phyloP scores from a whole-genome alignment of 225 moss, liverwort and hornwort genomes.

The Anthoceros angustus region DNA sequence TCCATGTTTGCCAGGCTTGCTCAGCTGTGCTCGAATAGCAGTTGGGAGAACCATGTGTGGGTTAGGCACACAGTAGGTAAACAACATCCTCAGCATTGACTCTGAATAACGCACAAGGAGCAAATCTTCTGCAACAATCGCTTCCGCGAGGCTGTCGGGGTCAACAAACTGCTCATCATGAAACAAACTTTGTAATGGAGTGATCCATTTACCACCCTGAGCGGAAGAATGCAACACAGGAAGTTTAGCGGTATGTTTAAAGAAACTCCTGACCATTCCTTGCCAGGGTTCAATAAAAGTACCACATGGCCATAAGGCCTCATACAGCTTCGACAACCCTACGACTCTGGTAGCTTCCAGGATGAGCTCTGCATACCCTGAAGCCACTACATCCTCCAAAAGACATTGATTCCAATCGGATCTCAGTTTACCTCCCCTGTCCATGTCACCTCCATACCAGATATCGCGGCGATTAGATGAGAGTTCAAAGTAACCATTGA shows the following conservation, averaged over 20 bases:
- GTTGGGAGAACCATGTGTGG: slow-evolving; percentile 52
- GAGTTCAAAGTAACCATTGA: slow-evolving; percentile 85
- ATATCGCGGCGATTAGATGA: slow-evolving; percentile 88
- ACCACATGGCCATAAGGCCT: slow-evolving; percentile 60
- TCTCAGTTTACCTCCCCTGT: slow-evolving; percentile 66
- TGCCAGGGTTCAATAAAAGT: slow-evolving; percentile 64
- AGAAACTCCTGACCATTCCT: slow-evolving; percentile 61
- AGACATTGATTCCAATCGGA: slow-evolving; percentile 77
- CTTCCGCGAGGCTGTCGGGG: slow-evolving; percentile 45
- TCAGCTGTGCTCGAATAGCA: slow-evolving; percentile 46
- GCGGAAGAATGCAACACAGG: slow-evolving; percentile 43
- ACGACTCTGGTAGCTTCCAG: slow-evolving; percentile 54
- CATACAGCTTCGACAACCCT: slow-evolving; percentile 37
- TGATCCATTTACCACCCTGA: slow-evolving; percentile 52
- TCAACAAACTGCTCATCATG: slow-evolving; percentile 71
- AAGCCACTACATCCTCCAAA: slow-evolving; percentile 71
- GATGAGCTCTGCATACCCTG: slow-evolving; percentile 39
- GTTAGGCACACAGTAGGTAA: slow-evolving; percentile 34
- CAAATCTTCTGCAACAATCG: slow-evolving; percentile 48
- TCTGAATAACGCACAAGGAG: slow-evolving; percentile 40
- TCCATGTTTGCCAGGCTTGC: slow-evolving; percentile 48
- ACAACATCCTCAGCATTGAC: slow-evolving; percentile 33
- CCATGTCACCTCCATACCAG: slow-evolving; percentile 90
- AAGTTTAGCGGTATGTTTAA: slow-evolving; percentile 28
- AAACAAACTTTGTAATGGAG: slow-evolving; percentile 46